phyloP scores from a whole-genome alignment of 2,329 filamentous ascomycete species.

The Didymellaceae sp. region DNA sequence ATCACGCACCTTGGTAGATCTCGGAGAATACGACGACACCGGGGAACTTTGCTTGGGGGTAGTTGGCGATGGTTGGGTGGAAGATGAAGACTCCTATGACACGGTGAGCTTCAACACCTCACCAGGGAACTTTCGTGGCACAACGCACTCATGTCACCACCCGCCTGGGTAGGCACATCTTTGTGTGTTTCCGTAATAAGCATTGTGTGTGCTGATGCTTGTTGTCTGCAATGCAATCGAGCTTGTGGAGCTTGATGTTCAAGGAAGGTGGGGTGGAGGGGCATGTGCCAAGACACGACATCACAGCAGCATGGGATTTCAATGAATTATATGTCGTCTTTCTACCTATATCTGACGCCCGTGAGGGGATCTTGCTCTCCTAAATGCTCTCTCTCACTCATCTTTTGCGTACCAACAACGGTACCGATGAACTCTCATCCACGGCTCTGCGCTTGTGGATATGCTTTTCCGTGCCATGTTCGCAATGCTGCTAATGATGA shows the following conservation, averaged over 20 bases:
- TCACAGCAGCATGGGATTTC: neutral
- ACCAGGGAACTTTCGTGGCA: neutral
- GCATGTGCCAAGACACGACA: constrained; percentile 4
- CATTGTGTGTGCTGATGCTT: constrained; percentile 50
- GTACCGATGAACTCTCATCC: constrained; percentile 18
- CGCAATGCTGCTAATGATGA: constrained; percentile 20
- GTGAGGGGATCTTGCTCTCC: constrained; percentile 6
- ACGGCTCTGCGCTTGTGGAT: constrained; percentile 20
- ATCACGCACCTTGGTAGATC: constrained; percentile 82
- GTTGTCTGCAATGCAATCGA: neutral
- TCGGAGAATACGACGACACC: constrained; percentile 90
- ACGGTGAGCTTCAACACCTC: neutral
- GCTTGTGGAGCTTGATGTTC: constrained; percentile 5
- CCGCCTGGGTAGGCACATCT: constrained; percentile 66
- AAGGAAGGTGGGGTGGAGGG: constrained; percentile 18
- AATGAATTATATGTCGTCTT: constrained; percentile 13
- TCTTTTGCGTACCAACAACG: constrained; percentile 12
- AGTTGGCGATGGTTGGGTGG: constrained; percentile 82
- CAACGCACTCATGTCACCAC: constrained; percentile 64
- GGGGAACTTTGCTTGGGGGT: constrained; percentile 88
- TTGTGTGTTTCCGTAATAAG: constrained; percentile 64
- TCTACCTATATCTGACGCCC: constrained; percentile 6
- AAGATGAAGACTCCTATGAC: constrained; percentile 82
- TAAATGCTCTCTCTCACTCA: constrained; percentile 4
- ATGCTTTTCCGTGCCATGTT: constrained; percentile 15